These are phyloP conservation scores for Microthlaspi erraticum DNA, from an alignment of 345 rosid species.

Conservation along the genomic window DNA sequence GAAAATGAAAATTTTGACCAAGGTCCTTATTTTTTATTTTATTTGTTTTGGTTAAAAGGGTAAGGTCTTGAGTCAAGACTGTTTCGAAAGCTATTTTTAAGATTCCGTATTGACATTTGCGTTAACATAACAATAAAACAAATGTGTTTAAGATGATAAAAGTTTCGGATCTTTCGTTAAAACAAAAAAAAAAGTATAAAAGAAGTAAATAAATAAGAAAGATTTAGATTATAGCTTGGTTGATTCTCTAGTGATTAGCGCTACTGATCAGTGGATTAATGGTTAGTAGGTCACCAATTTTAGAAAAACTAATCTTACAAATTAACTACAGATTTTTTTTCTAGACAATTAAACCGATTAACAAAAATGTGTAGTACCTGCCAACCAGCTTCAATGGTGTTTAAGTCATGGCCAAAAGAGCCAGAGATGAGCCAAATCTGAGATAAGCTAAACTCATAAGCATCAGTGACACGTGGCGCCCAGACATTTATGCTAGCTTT, in stretches of 20 bases:
- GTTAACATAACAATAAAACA: neutral
- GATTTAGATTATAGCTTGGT: neutral
- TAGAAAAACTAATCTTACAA: too few species aligned
- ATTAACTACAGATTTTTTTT: too few species aligned
- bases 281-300: neutral
- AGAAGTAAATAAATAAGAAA: neutral
- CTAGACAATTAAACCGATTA: too few species aligned
- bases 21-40: neutral
- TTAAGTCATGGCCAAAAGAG: constrained; percentile 88
- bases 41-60: neutral
- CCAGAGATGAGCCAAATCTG: constrained; percentile 98
- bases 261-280: neutral
- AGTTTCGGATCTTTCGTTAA: neutral
- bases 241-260: neutral
- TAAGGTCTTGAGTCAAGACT: too few species aligned
- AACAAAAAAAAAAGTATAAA: neutral
- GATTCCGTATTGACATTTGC: neutral
- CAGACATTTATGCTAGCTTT: constrained; percentile 93
- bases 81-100: too few species aligned
- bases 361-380: constrained; percentile 54
- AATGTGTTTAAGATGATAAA: neutral
- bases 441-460: constrained; percentile 88
- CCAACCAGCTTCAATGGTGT: constrained; percentile 99
- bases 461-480: constrained; percentile 77
- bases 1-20: constrained; percentile 11